Conservation (phyloP, 2,329 filamentous ascomycete genomes). For the Trichoderma sp. region DNA sequence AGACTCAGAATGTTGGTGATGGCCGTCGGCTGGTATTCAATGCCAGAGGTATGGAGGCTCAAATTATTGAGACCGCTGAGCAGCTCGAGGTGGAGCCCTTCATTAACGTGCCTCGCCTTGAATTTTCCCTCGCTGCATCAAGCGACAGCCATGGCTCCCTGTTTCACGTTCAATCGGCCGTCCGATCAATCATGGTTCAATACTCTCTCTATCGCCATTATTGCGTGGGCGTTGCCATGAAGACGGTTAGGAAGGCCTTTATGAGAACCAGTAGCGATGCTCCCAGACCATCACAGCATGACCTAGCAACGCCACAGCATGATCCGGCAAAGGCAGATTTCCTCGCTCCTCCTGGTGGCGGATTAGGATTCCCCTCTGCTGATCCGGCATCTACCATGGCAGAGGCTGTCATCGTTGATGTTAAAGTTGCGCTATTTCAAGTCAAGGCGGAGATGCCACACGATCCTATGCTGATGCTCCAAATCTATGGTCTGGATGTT, state of each 20-base stretch:
- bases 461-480: slow-evolving; percentile 90
- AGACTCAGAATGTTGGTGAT: slow-evolving; percentile 65
- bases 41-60: slow-evolving; percentile 81
- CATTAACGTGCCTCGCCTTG: slow-evolving; percentile 81
- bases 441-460: slow-evolving; percentile 86
- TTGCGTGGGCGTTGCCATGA: slow-evolving; percentile 78
- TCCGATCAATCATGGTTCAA: slow-evolving; percentile 77
- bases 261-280: slow-evolving; percentile 54
- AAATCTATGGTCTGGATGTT: slow-evolving; percentile 79
- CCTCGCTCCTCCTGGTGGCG: slow-evolving; percentile 45
- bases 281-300: slow-evolving; percentile 42
- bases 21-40: slow-evolving; percentile 82
- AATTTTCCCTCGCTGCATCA: slow-evolving; percentile 80
- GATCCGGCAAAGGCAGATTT: slow-evolving; percentile 39
- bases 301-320: slow-evolving; percentile 36
- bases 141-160: slow-evolving; percentile 87
- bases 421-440: slow-evolving; percentile 81
- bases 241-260: slow-evolving; percentile 74
- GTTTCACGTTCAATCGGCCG: slow-evolving; percentile 81
- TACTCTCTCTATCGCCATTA: slow-evolving; percentile 97
- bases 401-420: slow-evolving; percentile 80
- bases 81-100: slow-evolving; percentile 86
- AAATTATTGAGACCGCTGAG: slow-evolving; percentile 85
- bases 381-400: slow-evolving; percentile 42
- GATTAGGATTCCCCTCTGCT: slow-evolving; percentile 34